These are phyloP conservation scores for Cyathus striatus DNA, from an alignment of 768 basidiomycete species.

Conservation along the genomic window DNA sequence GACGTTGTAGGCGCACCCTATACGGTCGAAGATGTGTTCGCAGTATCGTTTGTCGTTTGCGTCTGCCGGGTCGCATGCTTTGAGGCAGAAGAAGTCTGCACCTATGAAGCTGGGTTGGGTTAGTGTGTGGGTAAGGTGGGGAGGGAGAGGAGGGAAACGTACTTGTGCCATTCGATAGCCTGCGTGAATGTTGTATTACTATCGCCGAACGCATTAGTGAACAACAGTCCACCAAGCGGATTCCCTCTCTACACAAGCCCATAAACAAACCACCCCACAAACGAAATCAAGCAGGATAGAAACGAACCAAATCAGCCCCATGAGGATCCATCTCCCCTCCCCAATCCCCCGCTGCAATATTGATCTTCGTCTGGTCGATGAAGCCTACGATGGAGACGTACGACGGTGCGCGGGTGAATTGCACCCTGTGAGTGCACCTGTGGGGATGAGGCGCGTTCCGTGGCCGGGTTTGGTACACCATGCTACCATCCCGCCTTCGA, in stretches of 20 bases:
- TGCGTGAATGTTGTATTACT: conserved; percentile 40
- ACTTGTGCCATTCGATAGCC: conserved; percentile 61
- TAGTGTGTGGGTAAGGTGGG: too few species aligned
- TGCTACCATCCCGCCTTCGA: conserved; percentile 64
- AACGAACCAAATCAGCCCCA: too few species aligned
- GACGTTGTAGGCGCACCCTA: conserved; percentile 71
- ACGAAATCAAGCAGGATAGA: too few species aligned
- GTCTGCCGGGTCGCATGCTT: conserved; percentile 64
- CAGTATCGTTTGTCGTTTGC: conserved; percentile 49
- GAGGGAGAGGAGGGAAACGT: conserved; percentile 13
- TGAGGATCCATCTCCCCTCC: too few species aligned
- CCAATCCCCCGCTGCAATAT: too few species aligned
- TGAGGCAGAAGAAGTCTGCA: conserved; percentile 55
- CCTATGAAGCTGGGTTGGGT: conserved; percentile 27
- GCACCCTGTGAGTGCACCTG: conserved; percentile 52
- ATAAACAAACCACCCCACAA: too few species aligned
- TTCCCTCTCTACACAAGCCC: too few species aligned
- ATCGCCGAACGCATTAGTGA: conserved; percentile 40
- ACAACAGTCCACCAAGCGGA: conserved; percentile 61
- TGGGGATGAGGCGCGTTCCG: conserved; percentile 69
- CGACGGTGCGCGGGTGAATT: too few species aligned
- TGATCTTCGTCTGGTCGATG: too few species aligned
- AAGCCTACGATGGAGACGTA: too few species aligned
- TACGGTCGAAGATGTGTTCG: conserved; percentile 70
- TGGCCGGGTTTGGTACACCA: conserved; percentile 66